These are phyloP conservation scores for Eucalyptus cloeziana DNA, from an alignment of 345 rosid genomes.

Conservation along the genomic window DNA sequence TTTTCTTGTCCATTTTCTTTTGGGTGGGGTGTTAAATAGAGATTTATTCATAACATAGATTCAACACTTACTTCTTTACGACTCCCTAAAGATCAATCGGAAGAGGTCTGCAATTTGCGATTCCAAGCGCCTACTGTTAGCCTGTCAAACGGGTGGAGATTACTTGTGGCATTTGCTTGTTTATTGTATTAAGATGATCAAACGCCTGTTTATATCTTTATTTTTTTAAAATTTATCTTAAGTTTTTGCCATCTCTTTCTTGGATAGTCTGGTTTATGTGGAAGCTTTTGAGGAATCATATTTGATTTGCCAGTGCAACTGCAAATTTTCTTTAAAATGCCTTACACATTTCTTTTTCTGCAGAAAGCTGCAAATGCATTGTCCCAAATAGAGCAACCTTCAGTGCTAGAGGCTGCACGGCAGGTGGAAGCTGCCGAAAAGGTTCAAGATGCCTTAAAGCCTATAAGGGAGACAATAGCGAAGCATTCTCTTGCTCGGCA, in stretches of 20 bases:
- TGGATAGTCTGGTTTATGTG: background rate
- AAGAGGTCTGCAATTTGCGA: background rate
- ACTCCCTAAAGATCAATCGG: background rate
- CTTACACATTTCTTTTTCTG: background rate
- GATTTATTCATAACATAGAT: background rate
- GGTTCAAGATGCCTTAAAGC: slow-evolving; percentile 27
- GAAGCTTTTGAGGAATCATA: background rate
- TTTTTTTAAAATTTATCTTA: background rate
- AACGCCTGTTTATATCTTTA: background rate
- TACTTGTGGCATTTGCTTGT: background rate
- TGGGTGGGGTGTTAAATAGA: background rate
- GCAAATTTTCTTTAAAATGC: background rate
- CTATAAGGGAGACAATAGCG: slow-evolving; percentile 44
- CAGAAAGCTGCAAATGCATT: slow-evolving; percentile 60
- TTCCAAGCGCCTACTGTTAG: background rate
- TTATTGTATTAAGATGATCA: background rate
- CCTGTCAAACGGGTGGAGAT: background rate
- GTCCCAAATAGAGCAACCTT: slow-evolving; percentile 61
- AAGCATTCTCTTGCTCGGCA: slow-evolving; percentile 52
- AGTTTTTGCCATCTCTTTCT: background rate
- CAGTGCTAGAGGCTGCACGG: slow-evolving; percentile 8
- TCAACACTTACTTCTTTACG: background rate
- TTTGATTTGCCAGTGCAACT: background rate
- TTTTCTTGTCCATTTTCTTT: background rate
- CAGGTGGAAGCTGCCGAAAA: slow-evolving; percentile 17